Percentiles rank a stretch among this genome's conserved stretches.
Conservation (phyloP, 371 early-diverging fungal species). For the Mucor plumbeus region DNA sequence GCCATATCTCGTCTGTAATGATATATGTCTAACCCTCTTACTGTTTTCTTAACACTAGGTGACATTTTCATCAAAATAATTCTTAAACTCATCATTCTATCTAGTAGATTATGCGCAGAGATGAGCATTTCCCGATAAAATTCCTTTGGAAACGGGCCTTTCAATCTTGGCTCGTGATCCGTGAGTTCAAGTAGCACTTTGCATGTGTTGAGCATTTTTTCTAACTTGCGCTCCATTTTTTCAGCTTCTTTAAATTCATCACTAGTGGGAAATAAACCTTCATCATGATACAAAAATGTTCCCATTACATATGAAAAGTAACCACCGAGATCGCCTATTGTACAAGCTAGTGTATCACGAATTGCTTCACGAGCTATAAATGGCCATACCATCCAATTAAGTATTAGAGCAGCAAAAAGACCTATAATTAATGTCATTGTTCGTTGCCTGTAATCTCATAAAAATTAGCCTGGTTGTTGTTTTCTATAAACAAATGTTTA, state of each 20-base stretch:
- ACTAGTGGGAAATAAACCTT: constrained; percentile 18
- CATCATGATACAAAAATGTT: constrained; percentile 39
- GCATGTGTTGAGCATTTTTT: constrained; percentile 38
- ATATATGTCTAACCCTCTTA: constrained; percentile 39
- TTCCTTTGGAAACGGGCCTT: constrained; percentile 59
- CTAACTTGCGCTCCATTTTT: constrained; percentile 40
- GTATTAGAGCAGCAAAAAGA: constrained; percentile 48
- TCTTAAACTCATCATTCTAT: constrained; percentile 57
- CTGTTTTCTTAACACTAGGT: constrained; percentile 41
- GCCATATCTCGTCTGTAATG: constrained; percentile 60
- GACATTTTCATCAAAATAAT: constrained; percentile 53
- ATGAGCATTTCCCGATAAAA: constrained; percentile 58
- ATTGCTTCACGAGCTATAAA: constrained; percentile 61
- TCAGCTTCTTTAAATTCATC: constrained; percentile 40
- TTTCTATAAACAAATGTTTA: background rate
- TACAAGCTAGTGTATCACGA: constrained; percentile 46
- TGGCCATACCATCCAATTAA: constrained; percentile 63
- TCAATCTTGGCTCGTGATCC: constrained; percentile 60
- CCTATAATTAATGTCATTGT: constrained; percentile 58
- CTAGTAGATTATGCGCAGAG: constrained; percentile 55
- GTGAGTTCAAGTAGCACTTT: constrained; percentile 51
- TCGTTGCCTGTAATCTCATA: constrained; percentile 39
- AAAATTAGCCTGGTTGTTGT: background rate
- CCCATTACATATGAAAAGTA: constrained; percentile 48
- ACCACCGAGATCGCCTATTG: constrained; percentile 43